Evolutionary conservation across 2,329 filamentous ascomycete genomes (phyloP).

Genomic region (Nemania sp.): DNA sequence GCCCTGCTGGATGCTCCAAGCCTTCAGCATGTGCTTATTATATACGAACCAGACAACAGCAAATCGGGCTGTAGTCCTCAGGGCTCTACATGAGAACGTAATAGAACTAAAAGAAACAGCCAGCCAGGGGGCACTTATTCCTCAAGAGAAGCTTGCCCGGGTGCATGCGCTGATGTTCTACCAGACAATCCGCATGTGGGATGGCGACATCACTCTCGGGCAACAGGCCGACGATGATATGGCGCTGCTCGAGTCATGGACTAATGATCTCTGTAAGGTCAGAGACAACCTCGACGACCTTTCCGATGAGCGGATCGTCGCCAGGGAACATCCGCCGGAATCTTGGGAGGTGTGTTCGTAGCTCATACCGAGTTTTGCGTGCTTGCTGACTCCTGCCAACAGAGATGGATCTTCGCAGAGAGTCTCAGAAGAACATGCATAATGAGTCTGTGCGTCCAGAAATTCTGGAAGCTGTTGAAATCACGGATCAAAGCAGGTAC

Average conservation of each 20-base stretch:
- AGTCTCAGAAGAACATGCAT: slow-evolving; percentile 46
- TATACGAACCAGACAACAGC: slow-evolving; percentile 44
- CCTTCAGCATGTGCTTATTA: slow-evolving; percentile 45
- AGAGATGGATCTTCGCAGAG: slow-evolving; percentile 48
- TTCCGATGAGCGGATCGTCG: slow-evolving; percentile 28
- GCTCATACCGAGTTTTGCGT: not conserved
- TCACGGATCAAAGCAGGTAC: slow-evolving; percentile 29
- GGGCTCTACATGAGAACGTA: slow-evolving; percentile 44
- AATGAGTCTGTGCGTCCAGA: slow-evolving; percentile 40
- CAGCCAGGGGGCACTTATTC: slow-evolving; percentile 31
- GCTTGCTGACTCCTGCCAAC: not conserved
- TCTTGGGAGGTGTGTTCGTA: slow-evolving; percentile 45
- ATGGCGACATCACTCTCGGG: slow-evolving; percentile 47
- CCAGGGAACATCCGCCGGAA: slow-evolving; percentile 42
- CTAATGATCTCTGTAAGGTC: slow-evolving; percentile 40
- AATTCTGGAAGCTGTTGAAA: slow-evolving; percentile 41
- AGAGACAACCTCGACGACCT: slow-evolving; percentile 42
- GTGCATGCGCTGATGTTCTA: slow-evolving; percentile 48
- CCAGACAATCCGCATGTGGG: slow-evolving; percentile 48
- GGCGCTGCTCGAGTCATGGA: slow-evolving; percentile 43
- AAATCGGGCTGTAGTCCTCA: slow-evolving; percentile 46
- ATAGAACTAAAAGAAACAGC: slow-evolving; percentile 43
- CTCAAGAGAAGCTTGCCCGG: slow-evolving; percentile 46
- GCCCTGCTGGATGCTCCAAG: slow-evolving; percentile 45
- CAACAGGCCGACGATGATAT: slow-evolving; percentile 47